Percentiles rank a stretch among this genome's conserved stretches.
phyloP scores from a whole-genome alignment of 345 rosid species.

The Raphanus raphanistrum region DNA sequence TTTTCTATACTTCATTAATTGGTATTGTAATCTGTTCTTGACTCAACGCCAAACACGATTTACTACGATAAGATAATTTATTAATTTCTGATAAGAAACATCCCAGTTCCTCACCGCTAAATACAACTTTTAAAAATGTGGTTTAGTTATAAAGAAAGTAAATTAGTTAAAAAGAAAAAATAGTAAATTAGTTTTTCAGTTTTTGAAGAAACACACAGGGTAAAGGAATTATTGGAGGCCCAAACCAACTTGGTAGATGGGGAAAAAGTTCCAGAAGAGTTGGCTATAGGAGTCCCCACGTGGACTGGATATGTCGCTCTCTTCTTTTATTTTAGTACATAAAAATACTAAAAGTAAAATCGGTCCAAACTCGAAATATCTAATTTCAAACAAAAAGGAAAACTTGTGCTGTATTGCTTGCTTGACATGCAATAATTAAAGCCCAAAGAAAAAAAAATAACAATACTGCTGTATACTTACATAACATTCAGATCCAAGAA shows the following conservation, averaged over 20 bases:
- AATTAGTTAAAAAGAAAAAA: not conserved
- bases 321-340: slow-evolving; percentile 15
- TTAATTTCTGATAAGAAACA: not conserved
- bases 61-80: not conserved
- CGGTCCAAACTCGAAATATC: not conserved
- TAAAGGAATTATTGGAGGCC: slow-evolving; percentile 10
- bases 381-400: not conserved
- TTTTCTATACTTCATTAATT: not conserved
- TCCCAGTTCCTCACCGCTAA: not conserved
- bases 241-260: slow-evolving; percentile 29
- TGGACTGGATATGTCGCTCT: slow-evolving; percentile 28
- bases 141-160: not conserved
- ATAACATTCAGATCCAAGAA: not conserved
- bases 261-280: slow-evolving; percentile 15
- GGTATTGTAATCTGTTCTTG: not conserved
- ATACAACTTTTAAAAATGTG: not conserved
- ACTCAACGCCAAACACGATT: not conserved
- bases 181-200: not conserved
- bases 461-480: not conserved
- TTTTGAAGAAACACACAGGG: not conserved
- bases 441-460: slow-evolving; percentile 7
- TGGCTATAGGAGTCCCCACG: slow-evolving; percentile 24
- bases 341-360: not conserved
- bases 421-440: not conserved
- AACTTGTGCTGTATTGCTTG: not conserved